Evolutionary conservation across 768 basidiomycete genomes (phyloP), one percentile per base, ranked within the genome.

Genomic region (Pleurotus tuoliensis): DNA sequence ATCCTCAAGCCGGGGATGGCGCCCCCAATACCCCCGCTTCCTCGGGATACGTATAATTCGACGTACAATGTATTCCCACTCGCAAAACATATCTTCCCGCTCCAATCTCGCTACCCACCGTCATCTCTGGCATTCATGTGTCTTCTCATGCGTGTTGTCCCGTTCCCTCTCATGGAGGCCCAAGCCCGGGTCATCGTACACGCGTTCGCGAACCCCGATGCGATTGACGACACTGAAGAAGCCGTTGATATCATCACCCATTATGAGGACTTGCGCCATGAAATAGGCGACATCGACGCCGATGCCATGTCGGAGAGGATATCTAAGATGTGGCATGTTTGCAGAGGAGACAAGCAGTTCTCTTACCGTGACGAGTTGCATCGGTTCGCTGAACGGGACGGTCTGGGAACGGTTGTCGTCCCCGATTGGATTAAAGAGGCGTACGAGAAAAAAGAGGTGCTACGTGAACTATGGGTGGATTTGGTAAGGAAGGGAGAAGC

Each of bases 111-210:
- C 45, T 78, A 73, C 64, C 84, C 76, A 1, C 72, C 76, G 1
- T 65, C 75, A 1, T 78, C 78, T 4, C 64, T 91, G 40, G 87
- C 82, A 7, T 90, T 93, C 67, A 72, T 88, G 50, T 82, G 88
- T 2, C 78, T 92, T 9, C 75, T 76, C 1, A 65, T 75, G 24
- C 72, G 74, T 34, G 82, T 91, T 20, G 78, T 78, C 0, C 94
- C 93, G 2, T 80, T 95, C 57, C 92, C 91, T 1, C 64, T 93
- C 0, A 75, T 87, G 47, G 92, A 97, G 68, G 82, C 82, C 0
- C 94, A 96, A 69, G 86, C 87, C 0, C 81, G 79, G 0, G 86
- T 83, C 2, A 76, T 82, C 5, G 66, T 85, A 18, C 74, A 75
- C 20, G 81, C 78, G 0, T 87, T 90, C 58, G 72, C 72, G 12